Conservation (phyloP, 805 yeast genomes). For the Pichia sporocuriosa region DNA sequence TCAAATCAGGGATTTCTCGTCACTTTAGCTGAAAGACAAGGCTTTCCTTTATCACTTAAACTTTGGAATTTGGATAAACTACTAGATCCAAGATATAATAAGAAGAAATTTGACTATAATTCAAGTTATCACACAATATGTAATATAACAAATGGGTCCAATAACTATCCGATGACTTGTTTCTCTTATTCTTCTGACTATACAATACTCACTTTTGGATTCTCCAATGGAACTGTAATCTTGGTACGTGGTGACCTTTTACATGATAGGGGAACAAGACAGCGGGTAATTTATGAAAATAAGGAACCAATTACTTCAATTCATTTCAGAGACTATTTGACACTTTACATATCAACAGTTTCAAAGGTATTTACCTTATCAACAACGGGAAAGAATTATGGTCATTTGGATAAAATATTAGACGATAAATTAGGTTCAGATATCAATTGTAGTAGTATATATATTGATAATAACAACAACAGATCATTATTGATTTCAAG, state of each 20-base stretch:
- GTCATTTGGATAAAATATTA: conserved; percentile 46
- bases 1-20: conserved; percentile 35
- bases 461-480: conserved; percentile 13
- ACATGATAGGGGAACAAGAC: conserved; percentile 86
- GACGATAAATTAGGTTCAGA: conserved; percentile 43
- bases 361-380: conserved; percentile 62
- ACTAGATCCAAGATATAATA: conserved; percentile 18
- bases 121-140: conserved; percentile 52
- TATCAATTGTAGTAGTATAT: conserved; percentile 39
- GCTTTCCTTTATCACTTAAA: conserved; percentile 59
- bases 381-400: conserved; percentile 73
- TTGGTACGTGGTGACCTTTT: conserved; percentile 81
- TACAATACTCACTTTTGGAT: conserved; percentile 68
- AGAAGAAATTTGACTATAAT: conserved; percentile 28
- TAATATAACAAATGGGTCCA: conserved; percentile 60
- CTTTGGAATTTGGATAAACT: conserved; percentile 66
- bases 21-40: conserved; percentile 70
- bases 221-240: conserved; percentile 76
- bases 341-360: conserved; percentile 69
- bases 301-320: conserved; percentile 78
- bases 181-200: conserved; percentile 48
- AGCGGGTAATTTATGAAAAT: conserved; percentile 67
- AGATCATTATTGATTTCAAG: conserved; percentile 53
- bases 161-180: conserved; percentile 72
- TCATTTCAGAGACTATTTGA: conserved; percentile 46